Percentiles rank a stretch among this genome's conserved stretches.
These are phyloP conservation scores for Lophiostoma macrostomum DNA, from an alignment of 495 filamentous ascomycete species.

Conservation along the genomic window DNA sequence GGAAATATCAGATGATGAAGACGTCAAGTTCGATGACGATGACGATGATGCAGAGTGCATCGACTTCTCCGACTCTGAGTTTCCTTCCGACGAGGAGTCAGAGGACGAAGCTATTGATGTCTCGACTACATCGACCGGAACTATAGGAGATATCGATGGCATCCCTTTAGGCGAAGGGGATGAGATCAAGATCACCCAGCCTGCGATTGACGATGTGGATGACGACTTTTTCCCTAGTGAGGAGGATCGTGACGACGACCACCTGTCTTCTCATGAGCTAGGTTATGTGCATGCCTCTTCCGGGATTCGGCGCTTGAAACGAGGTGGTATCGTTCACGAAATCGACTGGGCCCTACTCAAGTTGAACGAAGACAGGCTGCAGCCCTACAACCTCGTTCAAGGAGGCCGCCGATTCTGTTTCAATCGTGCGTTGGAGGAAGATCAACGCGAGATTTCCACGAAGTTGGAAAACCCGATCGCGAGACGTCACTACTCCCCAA, in stretches of 20 bases:
- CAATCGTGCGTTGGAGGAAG: slow-evolving; percentile 10
- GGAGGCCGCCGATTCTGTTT: slow-evolving; percentile 42
- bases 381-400: slow-evolving; percentile 63
- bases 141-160: slow-evolving; percentile 73
- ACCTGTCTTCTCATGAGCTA: slow-evolving; percentile 71
- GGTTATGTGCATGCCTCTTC: slow-evolving; percentile 87
- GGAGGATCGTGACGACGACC: slow-evolving; percentile 66
- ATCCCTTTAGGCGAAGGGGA: slow-evolving; percentile 71
- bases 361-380: slow-evolving; percentile 66
- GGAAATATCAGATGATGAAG: slow-evolving; percentile 38
- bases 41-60: slow-evolving; percentile 33
- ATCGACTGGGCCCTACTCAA: slow-evolving; percentile 95
- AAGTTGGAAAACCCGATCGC: slow-evolving; percentile 33
- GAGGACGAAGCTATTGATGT: slow-evolving; percentile 17
- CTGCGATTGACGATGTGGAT: slow-evolving; percentile 81
- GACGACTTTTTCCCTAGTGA: slow-evolving; percentile 67
- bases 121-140: slow-evolving; percentile 13
- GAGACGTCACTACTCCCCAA: slow-evolving; percentile 26
- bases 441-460: slow-evolving; percentile 20
- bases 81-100: slow-evolving; percentile 33
- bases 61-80: slow-evolving; percentile 49
- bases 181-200: slow-evolving; percentile 73
- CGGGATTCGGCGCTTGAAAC: slow-evolving; percentile 69
- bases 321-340: slow-evolving; percentile 72
- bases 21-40: slow-evolving; percentile 23